phyloP scores from a whole-genome alignment of 371 early-diverging fungal species.

The Actinomucor elegans region DNA sequence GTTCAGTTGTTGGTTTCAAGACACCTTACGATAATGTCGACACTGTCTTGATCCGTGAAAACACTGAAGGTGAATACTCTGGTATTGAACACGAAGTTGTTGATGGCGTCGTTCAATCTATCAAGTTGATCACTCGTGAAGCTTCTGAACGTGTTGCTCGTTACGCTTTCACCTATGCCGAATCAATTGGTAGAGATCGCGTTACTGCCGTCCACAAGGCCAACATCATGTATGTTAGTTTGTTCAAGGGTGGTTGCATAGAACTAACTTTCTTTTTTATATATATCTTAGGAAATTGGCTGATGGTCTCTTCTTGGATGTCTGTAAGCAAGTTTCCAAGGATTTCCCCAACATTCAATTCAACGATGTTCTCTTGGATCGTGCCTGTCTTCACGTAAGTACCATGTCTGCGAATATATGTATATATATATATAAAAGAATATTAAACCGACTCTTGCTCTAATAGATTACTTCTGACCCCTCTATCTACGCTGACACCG shows the following conservation, averaged over 20 bases:
- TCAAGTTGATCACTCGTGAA: conserved; percentile 96
- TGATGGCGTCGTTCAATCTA: conserved; percentile 95
- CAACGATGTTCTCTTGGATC: conserved; percentile 90
- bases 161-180: conserved; percentile 95
- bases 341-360: conserved; percentile 92
- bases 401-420: too few relatives aligned
- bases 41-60: conserved; percentile 97
- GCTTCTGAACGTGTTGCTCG: conserved; percentile 91
- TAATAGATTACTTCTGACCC: conserved; percentile 95
- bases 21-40: conserved; percentile 95
- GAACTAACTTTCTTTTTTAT: neutral
- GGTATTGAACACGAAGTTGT: conserved; percentile 98
- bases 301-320: conserved; percentile 96
- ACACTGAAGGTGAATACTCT: conserved; percentile 99
- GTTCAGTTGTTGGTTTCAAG: conserved; percentile 90
- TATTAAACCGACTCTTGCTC: too few relatives aligned
- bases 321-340: conserved; percentile 86
- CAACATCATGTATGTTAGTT: conserved; percentile 41
- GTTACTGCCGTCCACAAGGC: conserved; percentile 97
- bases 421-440: too few relatives aligned
- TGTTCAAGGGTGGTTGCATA: too few relatives aligned
- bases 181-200: conserved; percentile 81
- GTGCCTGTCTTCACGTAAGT: conserved; percentile 80
- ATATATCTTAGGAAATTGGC: conserved; percentile 70
- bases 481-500: conserved; percentile 81